Percentiles rank a stretch among this genome's conserved stretches.
Evolutionary conservation across 768 basidiomycete genomes (phyloP).

Genomic region (Termitomyces sp.): DNA sequence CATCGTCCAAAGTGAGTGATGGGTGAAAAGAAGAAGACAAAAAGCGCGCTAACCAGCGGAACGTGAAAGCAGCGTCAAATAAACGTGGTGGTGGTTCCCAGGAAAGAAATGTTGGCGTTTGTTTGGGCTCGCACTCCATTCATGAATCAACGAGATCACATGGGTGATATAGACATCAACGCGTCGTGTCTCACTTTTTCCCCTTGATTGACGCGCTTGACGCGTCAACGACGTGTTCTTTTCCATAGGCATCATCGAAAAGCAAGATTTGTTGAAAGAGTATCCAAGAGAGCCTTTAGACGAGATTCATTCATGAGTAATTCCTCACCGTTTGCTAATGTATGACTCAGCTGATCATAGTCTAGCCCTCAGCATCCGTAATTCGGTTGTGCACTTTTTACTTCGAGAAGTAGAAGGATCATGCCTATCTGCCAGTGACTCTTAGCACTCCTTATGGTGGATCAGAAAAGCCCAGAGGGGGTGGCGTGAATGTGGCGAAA

Average conservation of each 20-base stretch:
- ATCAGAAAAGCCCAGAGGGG: neutral
- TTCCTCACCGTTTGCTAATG: neutral
- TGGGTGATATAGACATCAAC: conserved; percentile 11
- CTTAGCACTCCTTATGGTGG: neutral
- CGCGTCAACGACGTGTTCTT: conserved; percentile 11
- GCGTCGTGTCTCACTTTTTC: conserved; percentile 6
- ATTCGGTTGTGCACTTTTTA: neutral
- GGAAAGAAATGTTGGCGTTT: conserved; percentile 32
- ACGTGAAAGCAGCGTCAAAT: conserved; percentile 26
- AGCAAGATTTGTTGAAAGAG: neutral
- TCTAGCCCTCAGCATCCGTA: neutral
- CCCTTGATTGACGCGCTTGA: conserved; percentile 4
- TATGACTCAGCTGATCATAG: neutral
- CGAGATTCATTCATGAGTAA: neutral
- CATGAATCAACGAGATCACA: conserved; percentile 22
- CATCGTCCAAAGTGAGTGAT: neutral
- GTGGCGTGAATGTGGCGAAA: neutral
- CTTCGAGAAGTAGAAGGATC: neutral
- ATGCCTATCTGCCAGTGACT: neutral
- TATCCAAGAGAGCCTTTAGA: neutral
- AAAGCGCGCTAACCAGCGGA: conserved; percentile 13
- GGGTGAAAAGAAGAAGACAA: neutral
- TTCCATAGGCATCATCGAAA: neutral
- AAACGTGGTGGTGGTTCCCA: conserved; percentile 37
- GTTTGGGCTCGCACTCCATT: conserved; percentile 25